These are phyloP conservation scores for Puccinia polysora DNA, from an alignment of 1,284 basidiomycete genomes.

Conservation along the genomic window DNA sequence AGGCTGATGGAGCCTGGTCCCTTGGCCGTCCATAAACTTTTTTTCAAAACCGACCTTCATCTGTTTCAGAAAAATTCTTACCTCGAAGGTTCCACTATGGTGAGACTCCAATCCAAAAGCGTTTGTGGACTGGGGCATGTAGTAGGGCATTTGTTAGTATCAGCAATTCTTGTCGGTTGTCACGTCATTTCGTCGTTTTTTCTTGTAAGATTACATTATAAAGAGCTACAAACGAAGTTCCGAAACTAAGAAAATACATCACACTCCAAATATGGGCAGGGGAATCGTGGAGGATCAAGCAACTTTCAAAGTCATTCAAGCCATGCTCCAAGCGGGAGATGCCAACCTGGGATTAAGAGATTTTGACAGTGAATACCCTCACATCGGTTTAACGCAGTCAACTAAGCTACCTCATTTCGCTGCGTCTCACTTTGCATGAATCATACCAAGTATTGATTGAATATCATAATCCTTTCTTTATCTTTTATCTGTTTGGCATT, in stretches of 20 bases:
- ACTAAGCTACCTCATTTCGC: too few relatives aligned
- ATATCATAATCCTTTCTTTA: not conserved
- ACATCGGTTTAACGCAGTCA: too few relatives aligned
- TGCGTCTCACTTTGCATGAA: too few relatives aligned
- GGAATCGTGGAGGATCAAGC: slow-evolving; percentile 13
- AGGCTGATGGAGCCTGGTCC: not conserved
- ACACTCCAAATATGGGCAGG: too few relatives aligned
- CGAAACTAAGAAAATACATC: too few relatives aligned
- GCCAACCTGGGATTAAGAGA: not conserved
- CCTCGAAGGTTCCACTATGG: slow-evolving; percentile 12
- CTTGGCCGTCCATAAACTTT: not conserved
- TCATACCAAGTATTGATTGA: not conserved
- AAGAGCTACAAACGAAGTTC: too few relatives aligned
- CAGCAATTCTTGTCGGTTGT: not conserved
- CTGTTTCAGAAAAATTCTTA: not conserved
- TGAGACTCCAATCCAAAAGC: not conserved
- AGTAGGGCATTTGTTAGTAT: slow-evolving; percentile 10
- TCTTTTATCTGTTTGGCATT: not conserved
- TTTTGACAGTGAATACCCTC: not conserved
- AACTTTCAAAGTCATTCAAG: slow-evolving; percentile 3
- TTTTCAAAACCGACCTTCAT: not conserved
- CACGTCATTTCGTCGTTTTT: too few relatives aligned
- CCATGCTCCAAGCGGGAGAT: not conserved
- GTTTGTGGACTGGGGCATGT: slow-evolving; percentile 5
- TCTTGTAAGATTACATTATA: too few relatives aligned